Evolutionary conservation across 169 alveolate species (phyloP), one percentile per base, ranked within the genome.

Genomic region (Plasmodium gonderi): DNA sequence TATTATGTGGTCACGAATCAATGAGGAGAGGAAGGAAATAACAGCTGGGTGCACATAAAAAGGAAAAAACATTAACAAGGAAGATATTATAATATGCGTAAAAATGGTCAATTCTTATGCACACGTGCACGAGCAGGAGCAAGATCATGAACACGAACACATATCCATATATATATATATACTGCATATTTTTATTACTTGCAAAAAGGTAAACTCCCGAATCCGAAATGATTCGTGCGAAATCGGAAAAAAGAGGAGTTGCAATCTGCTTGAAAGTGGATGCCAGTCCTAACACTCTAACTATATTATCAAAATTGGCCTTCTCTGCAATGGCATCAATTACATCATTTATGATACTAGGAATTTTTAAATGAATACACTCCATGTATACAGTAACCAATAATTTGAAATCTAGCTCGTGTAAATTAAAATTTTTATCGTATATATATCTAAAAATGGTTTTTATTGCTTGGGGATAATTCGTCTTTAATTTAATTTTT

Each of bases 391-490:
- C 51, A n/a, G 89, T 75, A 29, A 85, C 80, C 67, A 85, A 85
- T 26, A 85, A 64, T 85, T 75, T 85, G 68, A 85, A 85, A 85
- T 72, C 89, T 26, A 85, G 47, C 40, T 85, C 79, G 11, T 75
- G 17, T 54, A 85, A 20, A 23, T 76, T 85, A 40, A 85, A 74
- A 74, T 38, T 75, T 60, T 51, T 85, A 75, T 85, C 85, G 69
- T 74, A 75, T 72, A 85, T 75, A 78, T 85, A 85, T 65, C 72
- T 51, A 78, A 85, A 75, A 85, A 85, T 72, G 20, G 68, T 75
- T 45, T 85, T 47, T 26, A 85, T 40, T 11, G 92, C 92, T 85
- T 74, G 80, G n/a, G 92, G 92, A 78, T 85, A 85, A 38, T 85
- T 29, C 20, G 92, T 85, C 68, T 85, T 85, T 78, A 85, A 85